These are phyloP conservation scores for Diutina catenulata DNA, from an alignment of 1,139 yeast genomes.

Conservation along the genomic window DNA sequence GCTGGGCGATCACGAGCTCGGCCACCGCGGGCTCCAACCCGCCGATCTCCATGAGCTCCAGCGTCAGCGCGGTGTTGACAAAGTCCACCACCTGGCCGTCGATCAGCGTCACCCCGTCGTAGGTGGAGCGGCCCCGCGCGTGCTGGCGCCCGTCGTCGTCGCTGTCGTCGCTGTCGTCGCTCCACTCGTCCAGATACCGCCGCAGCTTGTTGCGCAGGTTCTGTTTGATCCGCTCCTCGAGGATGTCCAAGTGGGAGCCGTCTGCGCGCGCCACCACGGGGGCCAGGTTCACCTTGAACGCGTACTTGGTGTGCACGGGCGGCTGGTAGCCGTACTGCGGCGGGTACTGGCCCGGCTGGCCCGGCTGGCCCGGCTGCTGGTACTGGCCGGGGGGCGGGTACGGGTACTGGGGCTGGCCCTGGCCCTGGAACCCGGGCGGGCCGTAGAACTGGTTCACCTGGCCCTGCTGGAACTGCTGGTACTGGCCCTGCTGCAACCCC, in stretches of 20 bases:
- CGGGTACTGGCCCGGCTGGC: neutral
- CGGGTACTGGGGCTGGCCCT: neutral
- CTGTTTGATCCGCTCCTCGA: slow-evolving; percentile 27
- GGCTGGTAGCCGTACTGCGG: slow-evolving; percentile 2
- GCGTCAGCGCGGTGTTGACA: slow-evolving; percentile 62
- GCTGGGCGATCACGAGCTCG: slow-evolving; percentile 39
- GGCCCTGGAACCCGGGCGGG: neutral
- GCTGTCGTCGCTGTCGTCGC: slow-evolving; percentile 22
- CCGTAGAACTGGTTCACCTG: neutral
- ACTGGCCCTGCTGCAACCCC: slow-evolving; percentile 15
- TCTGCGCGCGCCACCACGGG: slow-evolving; percentile 8
- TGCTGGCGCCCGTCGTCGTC: slow-evolving; percentile 30
- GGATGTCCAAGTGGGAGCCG: slow-evolving; percentile 27
- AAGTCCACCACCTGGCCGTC: slow-evolving; percentile 65
- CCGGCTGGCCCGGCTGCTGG: slow-evolving; percentile 1
- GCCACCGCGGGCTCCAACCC: slow-evolving; percentile 63
- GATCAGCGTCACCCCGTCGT: slow-evolving; percentile 34
- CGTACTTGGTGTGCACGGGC: slow-evolving; percentile 2
- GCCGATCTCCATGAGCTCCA: slow-evolving; percentile 74
- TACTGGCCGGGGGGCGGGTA: neutral
- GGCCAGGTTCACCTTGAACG: neutral
- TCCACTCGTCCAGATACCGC: slow-evolving; percentile 25
- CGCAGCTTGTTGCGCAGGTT: slow-evolving; percentile 17
- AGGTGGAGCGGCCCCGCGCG: slow-evolving; percentile 24
- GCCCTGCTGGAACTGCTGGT: slow-evolving; percentile 6